Conservation (phyloP, 805 yeast species). For the Pichia scutulata region DNA sequence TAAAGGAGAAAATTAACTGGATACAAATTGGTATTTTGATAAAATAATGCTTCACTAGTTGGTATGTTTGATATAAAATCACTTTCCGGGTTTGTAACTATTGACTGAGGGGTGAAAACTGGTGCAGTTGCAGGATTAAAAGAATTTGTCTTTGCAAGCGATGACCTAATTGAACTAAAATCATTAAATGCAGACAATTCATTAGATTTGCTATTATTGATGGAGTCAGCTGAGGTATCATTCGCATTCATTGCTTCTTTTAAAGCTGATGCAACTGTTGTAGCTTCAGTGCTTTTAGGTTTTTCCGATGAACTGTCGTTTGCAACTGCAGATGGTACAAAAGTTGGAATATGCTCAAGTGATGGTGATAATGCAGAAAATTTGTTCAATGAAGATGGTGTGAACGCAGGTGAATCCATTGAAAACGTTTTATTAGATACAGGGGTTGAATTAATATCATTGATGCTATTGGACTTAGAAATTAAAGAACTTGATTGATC, state of each 20-base stretch:
- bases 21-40: constrained; percentile 31
- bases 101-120: constrained; percentile 23
- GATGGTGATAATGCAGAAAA: constrained; percentile 43
- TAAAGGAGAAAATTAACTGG: constrained; percentile 79
- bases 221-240: background rate
- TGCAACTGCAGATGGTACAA: constrained; percentile 34
- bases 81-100: constrained; percentile 34
- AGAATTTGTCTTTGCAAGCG: constrained; percentile 1
- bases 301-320: constrained; percentile 4
- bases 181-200: background rate
- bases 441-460: background rate
- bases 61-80: constrained; percentile 8
- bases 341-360: constrained; percentile 39
- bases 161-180: background rate
- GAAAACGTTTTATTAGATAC: constrained; percentile 37
- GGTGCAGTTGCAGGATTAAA: constrained; percentile 28
- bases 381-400: constrained; percentile 35
- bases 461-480: background rate
- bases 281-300: background rate
- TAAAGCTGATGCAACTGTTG: constrained; percentile 3
- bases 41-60: constrained; percentile 21
- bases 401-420: constrained; percentile 47
- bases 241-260: background rate
- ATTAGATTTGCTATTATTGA: background rate
- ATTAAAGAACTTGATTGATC: background rate